Percentiles rank a stretch among this genome's conserved stretches.
These are phyloP conservation scores for Colletotrichum truncatum DNA, from an alignment of 2,329 filamentous ascomycete genomes.

Conservation along the genomic window DNA sequence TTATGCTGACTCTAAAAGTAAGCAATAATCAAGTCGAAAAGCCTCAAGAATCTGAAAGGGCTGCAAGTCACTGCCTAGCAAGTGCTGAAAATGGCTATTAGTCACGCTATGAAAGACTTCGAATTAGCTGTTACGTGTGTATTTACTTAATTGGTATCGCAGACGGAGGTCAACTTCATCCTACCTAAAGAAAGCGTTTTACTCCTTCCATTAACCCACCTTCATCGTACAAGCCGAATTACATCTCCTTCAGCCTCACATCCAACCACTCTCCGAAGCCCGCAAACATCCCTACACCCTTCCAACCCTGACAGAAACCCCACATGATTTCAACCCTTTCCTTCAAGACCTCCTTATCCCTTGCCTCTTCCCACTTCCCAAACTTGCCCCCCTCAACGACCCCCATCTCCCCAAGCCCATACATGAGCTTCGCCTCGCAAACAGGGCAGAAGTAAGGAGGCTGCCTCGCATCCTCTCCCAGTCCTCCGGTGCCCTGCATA, in stretches of 20 bases:
- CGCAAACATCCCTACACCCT: conserved; percentile 53
- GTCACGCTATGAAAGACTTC: too few relatives aligned
- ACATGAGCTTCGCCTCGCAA: conserved; percentile 62
- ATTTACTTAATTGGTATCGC: too few relatives aligned
- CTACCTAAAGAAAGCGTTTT: too few relatives aligned
- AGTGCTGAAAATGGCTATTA: too few relatives aligned
- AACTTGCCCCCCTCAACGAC: conserved; percentile 34
- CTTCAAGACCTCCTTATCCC: not conserved
- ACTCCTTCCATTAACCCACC: too few relatives aligned
- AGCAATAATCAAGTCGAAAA: too few relatives aligned
- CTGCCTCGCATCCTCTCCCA: conserved; percentile 68
- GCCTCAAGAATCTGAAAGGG: too few relatives aligned
- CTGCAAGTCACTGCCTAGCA: too few relatives aligned
- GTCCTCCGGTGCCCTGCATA: conserved; percentile 68
- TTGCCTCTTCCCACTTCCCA: conserved; percentile 25
- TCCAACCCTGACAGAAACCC: conserved; percentile 51
- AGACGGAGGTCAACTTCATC: too few relatives aligned
- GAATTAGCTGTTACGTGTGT: too few relatives aligned
- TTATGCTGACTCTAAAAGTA: too few relatives aligned
- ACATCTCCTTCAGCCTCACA: not conserved
- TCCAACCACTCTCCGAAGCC: conserved; percentile 55
- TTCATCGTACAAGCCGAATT: too few relatives aligned
- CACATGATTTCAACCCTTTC: conserved; percentile 39
- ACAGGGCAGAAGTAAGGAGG: conserved; percentile 71
- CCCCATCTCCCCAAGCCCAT: conserved; percentile 38